phyloP scores from a whole-genome alignment of 148 eudicot genomes.

The Beta vulgaris region DNA sequence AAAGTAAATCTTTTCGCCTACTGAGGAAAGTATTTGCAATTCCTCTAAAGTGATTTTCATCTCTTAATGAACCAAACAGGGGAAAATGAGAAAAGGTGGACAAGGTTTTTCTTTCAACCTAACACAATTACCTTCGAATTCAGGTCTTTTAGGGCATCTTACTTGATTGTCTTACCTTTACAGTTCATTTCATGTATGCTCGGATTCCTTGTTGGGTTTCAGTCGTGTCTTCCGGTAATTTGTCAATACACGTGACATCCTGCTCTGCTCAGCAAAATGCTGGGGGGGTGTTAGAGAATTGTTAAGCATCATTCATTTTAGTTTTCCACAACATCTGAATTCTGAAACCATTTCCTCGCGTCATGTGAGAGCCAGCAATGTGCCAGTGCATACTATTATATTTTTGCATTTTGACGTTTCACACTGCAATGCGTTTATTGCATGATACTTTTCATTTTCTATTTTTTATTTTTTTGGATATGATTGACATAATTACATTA shows the following conservation, averaged over 20 bases:
- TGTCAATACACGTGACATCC: background rate
- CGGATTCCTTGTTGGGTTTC: background rate
- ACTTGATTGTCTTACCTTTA: background rate
- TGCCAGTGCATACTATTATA: too few relatives aligned
- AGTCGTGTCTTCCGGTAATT: background rate
- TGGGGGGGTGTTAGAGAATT: background rate
- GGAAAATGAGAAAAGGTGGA: too few relatives aligned
- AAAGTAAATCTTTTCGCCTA: too few relatives aligned
- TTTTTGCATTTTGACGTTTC: too few relatives aligned
- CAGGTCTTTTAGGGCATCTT: background rate
- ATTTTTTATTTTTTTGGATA: too few relatives aligned
- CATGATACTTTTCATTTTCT: background rate
- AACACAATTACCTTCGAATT: background rate
- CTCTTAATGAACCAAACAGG: too few relatives aligned
- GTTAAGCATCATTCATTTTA: background rate
- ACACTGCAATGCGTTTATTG: background rate
- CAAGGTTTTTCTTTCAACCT: too few relatives aligned
- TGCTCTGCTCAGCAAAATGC: background rate
- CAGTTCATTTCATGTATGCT: background rate
- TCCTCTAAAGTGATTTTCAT: too few relatives aligned
- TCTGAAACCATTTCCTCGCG: background rate
- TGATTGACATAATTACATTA: background rate
- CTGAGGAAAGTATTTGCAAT: too few relatives aligned
- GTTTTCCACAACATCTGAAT: background rate
- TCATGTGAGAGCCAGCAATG: background rate